A percentile compares a stretch with the other conserved stretches of the same genome.
phyloP scores from a whole-genome alignment of 805 yeast species.

The Candida broadrunensis region DNA sequence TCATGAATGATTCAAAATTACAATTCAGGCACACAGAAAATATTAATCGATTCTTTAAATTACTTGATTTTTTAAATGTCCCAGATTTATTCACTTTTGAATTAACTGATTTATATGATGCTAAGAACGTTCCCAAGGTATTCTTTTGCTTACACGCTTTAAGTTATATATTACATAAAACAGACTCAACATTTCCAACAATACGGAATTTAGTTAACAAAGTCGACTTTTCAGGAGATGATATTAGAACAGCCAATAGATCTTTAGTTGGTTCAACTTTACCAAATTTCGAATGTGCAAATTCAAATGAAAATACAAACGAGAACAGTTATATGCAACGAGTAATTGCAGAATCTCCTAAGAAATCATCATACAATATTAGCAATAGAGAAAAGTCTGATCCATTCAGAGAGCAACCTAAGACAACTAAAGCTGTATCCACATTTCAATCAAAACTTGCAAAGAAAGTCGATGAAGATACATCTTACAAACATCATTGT shows the following conservation, averaged over 20 bases:
- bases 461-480: not conserved
- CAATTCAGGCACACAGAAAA: constrained; percentile 93
- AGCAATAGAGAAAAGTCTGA: not conserved
- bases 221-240: constrained; percentile 63
- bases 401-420: constrained; percentile 3
- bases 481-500: not conserved
- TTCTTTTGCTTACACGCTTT: constrained; percentile 90
- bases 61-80: constrained; percentile 65
- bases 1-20: constrained; percentile 52
- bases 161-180: constrained; percentile 64
- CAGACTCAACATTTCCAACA: constrained; percentile 51
- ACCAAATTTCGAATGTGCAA: constrained; percentile 66
- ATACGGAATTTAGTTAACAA: constrained; percentile 63
- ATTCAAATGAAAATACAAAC: constrained; percentile 18
- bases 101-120: constrained; percentile 88
- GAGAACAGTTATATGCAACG: constrained; percentile 21
- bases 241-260: constrained; percentile 66
- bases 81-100: constrained; percentile 91
- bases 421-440: not conserved
- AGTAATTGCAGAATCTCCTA: constrained; percentile 13
- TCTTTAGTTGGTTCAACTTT: constrained; percentile 63
- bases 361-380: not conserved
- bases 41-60: constrained; percentile 75
- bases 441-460: not conserved
- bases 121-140: constrained; percentile 89